These are phyloP conservation scores for Blastobotrys elegans DNA, from an alignment of 1,139 yeast genomes.

Conservation along the genomic window DNA sequence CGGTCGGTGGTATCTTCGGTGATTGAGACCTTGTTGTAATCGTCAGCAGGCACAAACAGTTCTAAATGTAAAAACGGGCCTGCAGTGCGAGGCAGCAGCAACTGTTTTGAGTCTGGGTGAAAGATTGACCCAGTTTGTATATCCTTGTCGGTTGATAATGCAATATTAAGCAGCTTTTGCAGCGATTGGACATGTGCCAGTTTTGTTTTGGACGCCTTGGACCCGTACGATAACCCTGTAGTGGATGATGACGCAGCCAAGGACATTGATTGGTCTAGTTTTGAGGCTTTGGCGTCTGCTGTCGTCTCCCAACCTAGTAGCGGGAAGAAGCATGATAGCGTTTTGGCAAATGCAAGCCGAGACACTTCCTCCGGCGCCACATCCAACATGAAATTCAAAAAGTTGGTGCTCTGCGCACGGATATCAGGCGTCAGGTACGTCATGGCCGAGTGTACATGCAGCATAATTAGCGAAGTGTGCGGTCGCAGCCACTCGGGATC, in stretches of 20 bases:
- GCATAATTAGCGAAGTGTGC: conserved; percentile 59
- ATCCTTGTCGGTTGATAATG: conserved; percentile 26
- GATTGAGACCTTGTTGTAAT: conserved; percentile 20
- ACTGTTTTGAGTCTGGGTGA: conserved; percentile 47
- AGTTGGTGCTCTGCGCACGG: conserved; percentile 63
- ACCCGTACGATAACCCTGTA: conserved; percentile 32
- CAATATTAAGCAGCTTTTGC: conserved; percentile 26
- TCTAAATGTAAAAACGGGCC: conserved; percentile 59
- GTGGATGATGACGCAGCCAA: conserved; percentile 29
- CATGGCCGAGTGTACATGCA: conserved; percentile 91
- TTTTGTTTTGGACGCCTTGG: conserved; percentile 30
- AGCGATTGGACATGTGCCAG: conserved; percentile 31
- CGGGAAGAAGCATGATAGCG: conserved; percentile 37
- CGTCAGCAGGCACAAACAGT: conserved; percentile 39
- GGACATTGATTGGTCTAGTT: conserved; percentile 10
- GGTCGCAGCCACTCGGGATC: conserved; percentile 49
- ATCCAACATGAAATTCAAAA: conserved; percentile 51
- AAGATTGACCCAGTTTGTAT: conserved; percentile 16
- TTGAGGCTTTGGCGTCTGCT: conserved; percentile 8
- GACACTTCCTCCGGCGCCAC: conserved; percentile 27
- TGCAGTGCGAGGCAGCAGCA: conserved; percentile 50
- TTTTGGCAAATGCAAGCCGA: conserved; percentile 35
- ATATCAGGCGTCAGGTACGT: conserved; percentile 79
- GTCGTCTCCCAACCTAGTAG: conserved; percentile 38
- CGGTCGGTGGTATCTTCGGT: conserved; percentile 65